Conservation (phyloP, 306 rosid species). For the Vachellia collinsii region DNA sequence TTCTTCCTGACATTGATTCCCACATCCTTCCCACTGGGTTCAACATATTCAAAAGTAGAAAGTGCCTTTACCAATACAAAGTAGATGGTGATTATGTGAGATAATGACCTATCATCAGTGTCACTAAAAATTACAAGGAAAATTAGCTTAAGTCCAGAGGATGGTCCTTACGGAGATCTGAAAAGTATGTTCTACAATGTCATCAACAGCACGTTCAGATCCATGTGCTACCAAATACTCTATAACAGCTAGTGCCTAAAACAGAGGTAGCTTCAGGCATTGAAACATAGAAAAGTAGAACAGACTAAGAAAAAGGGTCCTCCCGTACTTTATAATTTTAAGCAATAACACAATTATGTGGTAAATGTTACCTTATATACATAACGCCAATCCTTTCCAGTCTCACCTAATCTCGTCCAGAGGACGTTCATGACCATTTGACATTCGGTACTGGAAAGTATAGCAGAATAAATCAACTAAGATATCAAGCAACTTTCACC, state of each 20-base stretch:
- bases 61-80: conserved; percentile 72
- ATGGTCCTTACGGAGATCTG: conserved; percentile 79
- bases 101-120: conserved; percentile 19
- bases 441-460: conserved; percentile 81
- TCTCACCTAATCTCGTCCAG: conserved; percentile 92
- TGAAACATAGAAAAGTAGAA: conserved; percentile 27
- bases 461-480: conserved; percentile 40
- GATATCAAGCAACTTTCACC: conserved; percentile 28
- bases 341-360: conserved; percentile 13
- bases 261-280: conserved; percentile 43
- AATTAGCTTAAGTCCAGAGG: conserved; percentile 23
- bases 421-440: conserved; percentile 98
- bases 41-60: conserved; percentile 94
- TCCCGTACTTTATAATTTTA: conserved; percentile 8
- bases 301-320: conserved; percentile 24
- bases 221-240: conserved; percentile 94
- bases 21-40: conserved; percentile 93
- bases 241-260: conserved; percentile 92
- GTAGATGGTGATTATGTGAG: conserved; percentile 31
- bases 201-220: conserved; percentile 98
- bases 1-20: conserved; percentile 98
- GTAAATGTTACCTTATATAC: conserved; percentile 84
- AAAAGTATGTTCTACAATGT: conserved; percentile 95
- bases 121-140: conserved; percentile 35
- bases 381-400: conserved; percentile 97